Evolutionary conservation across 1,139 yeast genomes (phyloP).

Genomic region (Debaryomyces sp.): DNA sequence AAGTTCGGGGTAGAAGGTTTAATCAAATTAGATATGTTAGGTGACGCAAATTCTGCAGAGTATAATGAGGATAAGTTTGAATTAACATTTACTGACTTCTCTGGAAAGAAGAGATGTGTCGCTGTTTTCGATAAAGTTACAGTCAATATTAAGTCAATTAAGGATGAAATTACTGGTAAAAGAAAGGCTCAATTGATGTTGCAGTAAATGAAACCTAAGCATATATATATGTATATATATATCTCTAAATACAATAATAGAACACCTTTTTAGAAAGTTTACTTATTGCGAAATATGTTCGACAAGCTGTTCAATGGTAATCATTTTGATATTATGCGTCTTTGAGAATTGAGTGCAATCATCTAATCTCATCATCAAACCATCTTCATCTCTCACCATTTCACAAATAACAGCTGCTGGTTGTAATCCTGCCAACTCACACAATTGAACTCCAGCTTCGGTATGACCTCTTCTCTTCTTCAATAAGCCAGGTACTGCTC

Average conservation of each 20-base stretch:
- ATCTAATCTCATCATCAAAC: constrained; percentile 91
- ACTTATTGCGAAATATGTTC: constrained; percentile 42
- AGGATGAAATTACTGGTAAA: constrained; percentile 90
- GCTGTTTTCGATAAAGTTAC: constrained; percentile 84
- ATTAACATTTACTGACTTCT: constrained; percentile 53
- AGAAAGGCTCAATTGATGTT: constrained; percentile 82
- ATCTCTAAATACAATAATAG: constrained; percentile 5
- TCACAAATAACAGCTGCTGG: constrained; percentile 96
- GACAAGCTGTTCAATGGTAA: constrained; percentile 79
- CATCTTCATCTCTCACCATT: constrained; percentile 89
- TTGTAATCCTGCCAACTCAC: constrained; percentile 71
- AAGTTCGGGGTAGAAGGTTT: constrained; percentile 95
- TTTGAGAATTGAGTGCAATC: constrained; percentile 78
- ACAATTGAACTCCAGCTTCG: constrained; percentile 92
- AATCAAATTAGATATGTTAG: constrained; percentile 76
- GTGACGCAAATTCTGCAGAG: constrained; percentile 63
- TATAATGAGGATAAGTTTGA: constrained; percentile 81
- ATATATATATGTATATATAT: not conserved
- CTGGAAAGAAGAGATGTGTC: constrained; percentile 50
- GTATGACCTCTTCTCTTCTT: constrained; percentile 92
- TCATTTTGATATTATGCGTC: constrained; percentile 64
- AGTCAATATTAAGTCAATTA: constrained; percentile 77
- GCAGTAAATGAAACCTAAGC: constrained; percentile 29
- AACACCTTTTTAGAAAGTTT: not conserved
- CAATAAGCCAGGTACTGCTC: constrained; percentile 88